These are phyloP conservation scores for Phlebiopsis gigantea DNA, from an alignment of 768 basidiomycete genomes.

Conservation along the genomic window DNA sequence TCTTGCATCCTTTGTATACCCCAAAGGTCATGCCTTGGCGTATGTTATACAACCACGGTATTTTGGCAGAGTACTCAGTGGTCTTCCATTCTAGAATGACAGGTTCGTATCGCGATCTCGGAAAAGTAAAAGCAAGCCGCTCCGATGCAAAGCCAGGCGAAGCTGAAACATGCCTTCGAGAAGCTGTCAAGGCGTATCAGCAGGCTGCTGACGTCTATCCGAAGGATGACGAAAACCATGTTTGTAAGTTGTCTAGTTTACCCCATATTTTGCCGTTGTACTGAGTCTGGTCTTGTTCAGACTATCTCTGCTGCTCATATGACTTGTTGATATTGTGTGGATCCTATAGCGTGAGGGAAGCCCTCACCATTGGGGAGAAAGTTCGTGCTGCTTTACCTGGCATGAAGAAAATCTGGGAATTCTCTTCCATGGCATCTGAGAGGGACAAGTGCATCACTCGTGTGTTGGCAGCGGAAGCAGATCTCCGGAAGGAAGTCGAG, in stretches of 20 bases:
- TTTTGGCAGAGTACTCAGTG: no score
- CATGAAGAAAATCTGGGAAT: not conserved
- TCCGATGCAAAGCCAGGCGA: not conserved
- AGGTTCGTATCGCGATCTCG: not conserved
- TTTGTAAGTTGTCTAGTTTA: not conserved
- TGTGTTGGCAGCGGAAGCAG: not conserved
- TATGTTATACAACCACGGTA: no score
- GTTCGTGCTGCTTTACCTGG: not conserved
- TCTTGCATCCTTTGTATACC: constrained; percentile 9
- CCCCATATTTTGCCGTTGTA: not conserved
- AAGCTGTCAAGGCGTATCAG: not conserved
- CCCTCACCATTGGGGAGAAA: not conserved
- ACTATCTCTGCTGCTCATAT: not conserved
- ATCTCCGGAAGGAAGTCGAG: not conserved
- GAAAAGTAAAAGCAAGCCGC: not conserved
- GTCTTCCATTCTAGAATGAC: no score
- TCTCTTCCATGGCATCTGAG: not conserved
- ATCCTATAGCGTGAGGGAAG: not conserved
- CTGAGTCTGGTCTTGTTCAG: no score
- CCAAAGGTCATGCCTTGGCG: constrained; percentile 6
- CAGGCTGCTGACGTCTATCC: not conserved
- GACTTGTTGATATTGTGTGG: not conserved
- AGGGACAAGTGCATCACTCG: not conserved
- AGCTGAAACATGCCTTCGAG: not conserved
- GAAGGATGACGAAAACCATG: not conserved